Evolutionary conservation across 75 land plant species (phyloP).

Genomic region (Picea glauca): DNA sequence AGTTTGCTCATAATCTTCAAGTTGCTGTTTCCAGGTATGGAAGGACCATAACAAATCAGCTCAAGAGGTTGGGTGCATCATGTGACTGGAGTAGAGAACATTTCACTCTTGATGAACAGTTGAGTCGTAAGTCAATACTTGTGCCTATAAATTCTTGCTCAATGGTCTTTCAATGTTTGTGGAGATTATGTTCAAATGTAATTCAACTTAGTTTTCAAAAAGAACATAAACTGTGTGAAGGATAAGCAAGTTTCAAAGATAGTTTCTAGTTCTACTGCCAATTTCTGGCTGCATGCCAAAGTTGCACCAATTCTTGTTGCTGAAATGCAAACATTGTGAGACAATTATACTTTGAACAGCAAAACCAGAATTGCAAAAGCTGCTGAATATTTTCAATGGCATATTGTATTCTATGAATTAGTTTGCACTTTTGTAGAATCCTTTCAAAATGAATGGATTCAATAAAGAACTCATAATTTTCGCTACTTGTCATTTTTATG

Average conservation of each 20-base stretch:
- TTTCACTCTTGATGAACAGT: conserved; percentile 93
- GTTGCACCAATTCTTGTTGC: background rate
- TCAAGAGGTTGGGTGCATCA: conserved; percentile 95
- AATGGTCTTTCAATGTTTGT: background rate
- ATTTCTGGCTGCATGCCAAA: background rate
- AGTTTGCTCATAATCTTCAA: background rate
- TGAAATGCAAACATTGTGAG: background rate
- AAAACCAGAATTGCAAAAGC: background rate
- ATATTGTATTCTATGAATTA: background rate
- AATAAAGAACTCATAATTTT: background rate
- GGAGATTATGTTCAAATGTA: background rate
- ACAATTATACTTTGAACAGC: background rate
- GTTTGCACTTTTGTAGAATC: background rate
- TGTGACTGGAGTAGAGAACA: conserved; percentile 97
- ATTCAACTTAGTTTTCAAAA: conserved; percentile 1
- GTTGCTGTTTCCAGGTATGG: conserved; percentile 59
- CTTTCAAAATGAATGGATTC: background rate
- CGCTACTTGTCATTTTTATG: background rate
- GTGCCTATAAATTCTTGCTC: background rate
- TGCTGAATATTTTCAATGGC: background rate
- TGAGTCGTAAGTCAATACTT: conserved; percentile 72
- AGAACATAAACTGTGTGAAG: background rate
- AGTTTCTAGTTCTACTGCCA: conserved; percentile 1
- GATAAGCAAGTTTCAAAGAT: background rate
- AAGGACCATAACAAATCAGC: conserved; percentile 81